Conservation (phyloP, 805 yeast genomes). For the Schwanniomyces occidentalis region DNA sequence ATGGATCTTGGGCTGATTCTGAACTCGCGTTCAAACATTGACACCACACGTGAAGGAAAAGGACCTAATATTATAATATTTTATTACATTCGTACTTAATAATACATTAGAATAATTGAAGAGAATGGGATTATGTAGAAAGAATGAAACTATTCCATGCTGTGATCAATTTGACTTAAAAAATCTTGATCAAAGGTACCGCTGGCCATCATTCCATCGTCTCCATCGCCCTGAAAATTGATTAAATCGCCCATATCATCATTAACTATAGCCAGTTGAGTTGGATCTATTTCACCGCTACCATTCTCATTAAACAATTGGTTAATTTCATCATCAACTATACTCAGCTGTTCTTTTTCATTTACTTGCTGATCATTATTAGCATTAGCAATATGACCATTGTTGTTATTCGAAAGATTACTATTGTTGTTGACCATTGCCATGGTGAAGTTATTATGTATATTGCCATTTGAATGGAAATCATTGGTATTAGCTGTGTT, state of each 20-base stretch:
- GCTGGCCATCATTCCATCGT: constrained; percentile 25
- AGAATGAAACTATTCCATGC: constrained; percentile 16
- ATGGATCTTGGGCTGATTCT: too few species aligned
- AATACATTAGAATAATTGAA: too few species aligned
- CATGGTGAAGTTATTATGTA: constrained; percentile 8
- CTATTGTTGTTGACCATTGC: constrained; percentile 3
- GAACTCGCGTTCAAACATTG: too few species aligned
- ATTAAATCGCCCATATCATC: constrained; percentile 38
- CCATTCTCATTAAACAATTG: constrained; percentile 17
- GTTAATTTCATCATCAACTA: constrained; percentile 18
- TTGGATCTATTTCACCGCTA: constrained; percentile 8
- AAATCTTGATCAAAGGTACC: constrained; percentile 35
- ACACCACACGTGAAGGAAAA: too few species aligned
- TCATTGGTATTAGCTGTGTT: neutral
- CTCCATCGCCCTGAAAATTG: constrained; percentile 31
- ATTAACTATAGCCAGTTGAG: constrained; percentile 8
- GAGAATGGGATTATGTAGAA: neutral
- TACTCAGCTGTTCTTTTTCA: neutral
- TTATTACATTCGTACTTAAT: too few species aligned
- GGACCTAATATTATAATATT: too few species aligned
- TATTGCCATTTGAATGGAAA: neutral
- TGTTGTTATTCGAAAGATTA: neutral
- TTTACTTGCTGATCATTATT: neutral
- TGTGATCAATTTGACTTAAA: constrained; percentile 28
- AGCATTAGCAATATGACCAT: neutral